Evolutionary conservation across 345 rosid genomes (phyloP), one percentile per base, ranked within the genome.

Genomic region (Ricinus communis): DNA sequence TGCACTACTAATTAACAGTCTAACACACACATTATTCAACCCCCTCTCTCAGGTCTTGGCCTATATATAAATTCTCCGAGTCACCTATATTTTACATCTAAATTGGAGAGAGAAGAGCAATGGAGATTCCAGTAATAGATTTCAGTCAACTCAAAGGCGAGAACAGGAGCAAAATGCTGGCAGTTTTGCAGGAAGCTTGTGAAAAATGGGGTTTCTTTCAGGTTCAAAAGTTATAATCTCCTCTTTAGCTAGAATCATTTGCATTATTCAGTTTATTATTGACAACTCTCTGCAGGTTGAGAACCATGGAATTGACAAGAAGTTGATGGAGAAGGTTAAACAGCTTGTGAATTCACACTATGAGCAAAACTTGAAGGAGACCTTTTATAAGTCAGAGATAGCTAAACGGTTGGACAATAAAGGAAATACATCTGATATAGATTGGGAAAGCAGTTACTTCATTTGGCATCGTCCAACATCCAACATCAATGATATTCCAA

Each of bases 391-490:
- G 52, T 93, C 98, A 31, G 91, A 87, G 72, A 65, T 83, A 71
- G 93, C 83, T 16, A 88, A 83, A 30, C 69, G 83, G 30, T 77
- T 90, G 77, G 77, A 74, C 21, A 60, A 64, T 68, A 76, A 77
- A 58, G 84, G 80, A 57, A 77, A 64, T 41, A 49, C 78, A 68
- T 73, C 85, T 14, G 81, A 88, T 41, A 53, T 78, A 22, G 96
- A 94, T 74, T 94, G 98, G 98, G 98, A 94, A 76, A 94, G 87
- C 81, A 80, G 79, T 72, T 88, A 85, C 79, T 94, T 94, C 85
- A 77, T 94, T 33, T 80, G 87, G 79, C 96, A 91, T 77, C 83
- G 74, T 21, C 97, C 96, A 11, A 69, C 81, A 28, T 87, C 95
- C 43, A 88, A 90, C 76, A 84, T 87, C 73, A 62, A 65, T 38